Percentiles rank a stretch among this genome's conserved stretches.
These are phyloP conservation scores for Chalciporus pseudorubinellus DNA, from an alignment of 768 basidiomycete species.

Conservation along the genomic window DNA sequence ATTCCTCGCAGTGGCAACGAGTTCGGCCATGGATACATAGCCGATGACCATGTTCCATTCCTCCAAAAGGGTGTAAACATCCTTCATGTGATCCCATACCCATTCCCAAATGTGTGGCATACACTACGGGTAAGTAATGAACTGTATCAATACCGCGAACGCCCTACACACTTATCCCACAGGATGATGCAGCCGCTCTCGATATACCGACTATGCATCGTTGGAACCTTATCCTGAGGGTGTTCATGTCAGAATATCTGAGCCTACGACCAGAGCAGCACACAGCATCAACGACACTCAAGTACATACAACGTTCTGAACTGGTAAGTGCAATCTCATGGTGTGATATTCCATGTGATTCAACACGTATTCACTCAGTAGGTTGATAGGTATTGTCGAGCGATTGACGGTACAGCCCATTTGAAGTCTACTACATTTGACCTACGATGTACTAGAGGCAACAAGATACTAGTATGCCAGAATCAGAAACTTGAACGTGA, in stretches of 20 bases:
- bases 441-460: neutral
- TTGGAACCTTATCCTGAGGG: constrained; percentile 86
- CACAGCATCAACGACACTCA: constrained; percentile 23
- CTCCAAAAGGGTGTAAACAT: constrained; percentile 77
- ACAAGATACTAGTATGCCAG: neutral
- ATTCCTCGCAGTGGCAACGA: constrained; percentile 40
- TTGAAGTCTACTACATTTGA: neutral
- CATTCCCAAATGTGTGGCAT: constrained; percentile 93
- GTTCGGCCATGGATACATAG: constrained; percentile 58
- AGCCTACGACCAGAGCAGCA: constrained; percentile 54
- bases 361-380: constrained; percentile 17
- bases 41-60: constrained; percentile 95
- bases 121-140: constrained; percentile 54
- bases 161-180: constrained; percentile 2
- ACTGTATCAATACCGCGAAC: neutral
- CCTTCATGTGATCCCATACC: constrained; percentile 85
- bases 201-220: constrained; percentile 81
- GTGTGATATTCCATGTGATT: neutral
- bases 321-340: constrained; percentile 39
- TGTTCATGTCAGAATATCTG: constrained; percentile 90
- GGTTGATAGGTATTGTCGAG: constrained; percentile 3
- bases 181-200: constrained; percentile 90
- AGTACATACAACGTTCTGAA: constrained; percentile 41
- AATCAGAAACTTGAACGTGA: neutral
- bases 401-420: neutral